These are phyloP conservation scores for Neotropicomus parvogracilis DNA, from an alignment of 1,284 basidiomycete genomes.

Conservation along the genomic window DNA sequence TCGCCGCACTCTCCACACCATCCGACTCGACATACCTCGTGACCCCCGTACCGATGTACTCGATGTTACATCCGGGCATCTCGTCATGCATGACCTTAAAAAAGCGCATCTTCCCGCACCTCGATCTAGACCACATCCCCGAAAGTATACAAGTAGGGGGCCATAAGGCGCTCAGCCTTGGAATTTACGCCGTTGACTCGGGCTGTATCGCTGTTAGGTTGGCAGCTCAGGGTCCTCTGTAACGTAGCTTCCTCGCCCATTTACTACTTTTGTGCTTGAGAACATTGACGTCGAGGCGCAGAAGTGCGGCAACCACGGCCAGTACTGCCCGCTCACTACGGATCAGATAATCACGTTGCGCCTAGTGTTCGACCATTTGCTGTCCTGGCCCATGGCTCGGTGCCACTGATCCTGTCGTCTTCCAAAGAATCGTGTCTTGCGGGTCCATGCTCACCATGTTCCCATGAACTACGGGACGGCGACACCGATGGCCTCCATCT, in stretches of 20 bases:
- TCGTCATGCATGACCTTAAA: conserved; percentile 23
- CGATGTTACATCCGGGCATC: conserved; percentile 13
- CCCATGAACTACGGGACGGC: neutral
- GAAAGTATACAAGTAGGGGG: conserved; percentile 33
- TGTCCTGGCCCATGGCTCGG: too few relatives aligned
- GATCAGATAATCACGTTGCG: neutral
- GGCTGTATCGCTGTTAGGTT: conserved; percentile 11
- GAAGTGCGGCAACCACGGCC: neutral
- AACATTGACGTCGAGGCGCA: neutral
- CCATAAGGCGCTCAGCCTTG: conserved; percentile 33
- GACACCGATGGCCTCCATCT: neutral
- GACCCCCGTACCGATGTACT: conserved; percentile 30
- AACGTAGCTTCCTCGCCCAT: neutral
- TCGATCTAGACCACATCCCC: conserved; percentile 38
- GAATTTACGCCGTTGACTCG: conserved; percentile 26
- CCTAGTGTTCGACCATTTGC: neutral
- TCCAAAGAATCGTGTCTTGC: neutral
- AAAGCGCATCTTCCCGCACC: conserved; percentile 34
- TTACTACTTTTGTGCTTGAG: neutral
- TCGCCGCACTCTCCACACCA: conserved; percentile 16
- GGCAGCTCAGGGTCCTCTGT: conserved; percentile 1
- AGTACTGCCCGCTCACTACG: neutral
- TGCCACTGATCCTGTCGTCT: neutral
- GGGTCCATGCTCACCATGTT: neutral
- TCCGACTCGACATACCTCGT: conserved; percentile 27